Conservation (phyloP, 306 rosid genomes). For the Casuarina equisetifolia region DNA sequence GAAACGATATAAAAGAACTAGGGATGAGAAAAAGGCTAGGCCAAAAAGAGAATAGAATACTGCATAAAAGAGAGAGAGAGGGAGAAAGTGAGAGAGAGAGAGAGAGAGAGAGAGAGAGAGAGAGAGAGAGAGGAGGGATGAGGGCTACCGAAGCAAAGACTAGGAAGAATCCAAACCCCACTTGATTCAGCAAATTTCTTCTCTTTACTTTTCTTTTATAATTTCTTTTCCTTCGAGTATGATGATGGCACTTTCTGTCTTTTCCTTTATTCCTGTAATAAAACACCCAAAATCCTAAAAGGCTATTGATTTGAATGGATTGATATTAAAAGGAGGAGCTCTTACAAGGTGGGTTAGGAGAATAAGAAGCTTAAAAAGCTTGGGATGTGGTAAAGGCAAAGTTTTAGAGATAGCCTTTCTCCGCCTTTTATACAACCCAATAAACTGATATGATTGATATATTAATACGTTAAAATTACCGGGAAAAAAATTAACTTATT, state of each 20-base stretch:
- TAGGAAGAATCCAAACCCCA: conserved; percentile 42
- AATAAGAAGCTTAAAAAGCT: conserved; percentile 32
- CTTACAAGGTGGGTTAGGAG: conserved; percentile 23
- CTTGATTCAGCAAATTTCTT: conserved; percentile 23
- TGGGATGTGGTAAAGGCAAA: conserved; percentile 29
- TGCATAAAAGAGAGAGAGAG: conserved; percentile 23
- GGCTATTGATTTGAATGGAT: conserved; percentile 38
- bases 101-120: conserved; percentile 37
- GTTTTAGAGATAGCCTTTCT: conserved; percentile 19
- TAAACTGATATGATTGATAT: conserved; percentile 54
- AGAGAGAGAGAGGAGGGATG: conserved; percentile 26
- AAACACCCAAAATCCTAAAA: conserved; percentile 69
- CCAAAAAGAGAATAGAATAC: conserved; percentile 28
- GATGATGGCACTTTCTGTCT: conserved; percentile 51
- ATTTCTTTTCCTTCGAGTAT: conserved; percentile 16
- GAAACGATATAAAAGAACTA: conserved; percentile 9
- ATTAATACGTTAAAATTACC: conserved; percentile 25
- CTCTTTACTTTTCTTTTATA: conserved; percentile 10
- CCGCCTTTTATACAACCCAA: conserved; percentile 34
- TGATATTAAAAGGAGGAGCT: conserved; percentile 26
- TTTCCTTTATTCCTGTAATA: conserved; percentile 45
- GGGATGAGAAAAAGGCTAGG: conserved; percentile 33
- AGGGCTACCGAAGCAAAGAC: conserved; percentile 41
- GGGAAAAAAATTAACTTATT: neutral
- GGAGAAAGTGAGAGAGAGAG: conserved; percentile 35